phyloP scores from a whole-genome alignment of 2,329 filamentous ascomycete genomes.

The Immersiporthe knoxdaviesiana region DNA sequence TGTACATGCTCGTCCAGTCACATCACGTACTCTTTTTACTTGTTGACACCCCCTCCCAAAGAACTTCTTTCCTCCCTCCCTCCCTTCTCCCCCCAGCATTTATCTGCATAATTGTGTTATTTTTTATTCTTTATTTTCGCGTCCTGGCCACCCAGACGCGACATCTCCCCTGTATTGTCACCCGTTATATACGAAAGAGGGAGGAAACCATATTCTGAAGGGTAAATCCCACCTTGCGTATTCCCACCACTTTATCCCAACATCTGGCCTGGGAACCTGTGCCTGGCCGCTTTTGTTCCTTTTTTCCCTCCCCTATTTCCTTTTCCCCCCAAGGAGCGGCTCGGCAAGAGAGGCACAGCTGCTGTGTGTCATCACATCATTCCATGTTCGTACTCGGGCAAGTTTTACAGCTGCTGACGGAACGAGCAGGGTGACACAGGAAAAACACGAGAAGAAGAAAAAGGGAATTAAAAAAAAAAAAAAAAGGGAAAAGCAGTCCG shows the following conservation, averaged over 20 bases:
- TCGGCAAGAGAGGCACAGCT: slow-evolving; percentile 10
- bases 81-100: background rate
- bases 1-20: slow-evolving; percentile 1
- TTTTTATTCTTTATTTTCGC: slow-evolving; percentile 10
- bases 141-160: slow-evolving; percentile 19
- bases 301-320: no score
- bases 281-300: no score
- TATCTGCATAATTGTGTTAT: slow-evolving; percentile 20
- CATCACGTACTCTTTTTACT: background rate
- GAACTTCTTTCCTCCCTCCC: background rate
- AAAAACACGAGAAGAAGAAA: slow-evolving; percentile 24
- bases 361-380: slow-evolving; percentile 8
- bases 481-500: background rate
- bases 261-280: background rate
- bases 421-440: slow-evolving; percentile 25
- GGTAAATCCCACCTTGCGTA: slow-evolving; percentile 5
- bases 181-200: slow-evolving; percentile 2
- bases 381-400: slow-evolving; percentile 12
- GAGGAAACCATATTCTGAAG: background rate
- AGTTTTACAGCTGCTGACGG: slow-evolving; percentile 23
- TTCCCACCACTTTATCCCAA: slow-evolving; percentile 1
- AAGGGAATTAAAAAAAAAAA: background rate
- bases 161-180: slow-evolving; percentile 9
- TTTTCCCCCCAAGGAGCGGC: background rate
- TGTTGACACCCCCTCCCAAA: background rate